These are phyloP conservation scores for Pleurostoma richardsiae DNA, from an alignment of 2,329 filamentous ascomycete species.

Conservation along the genomic window DNA sequence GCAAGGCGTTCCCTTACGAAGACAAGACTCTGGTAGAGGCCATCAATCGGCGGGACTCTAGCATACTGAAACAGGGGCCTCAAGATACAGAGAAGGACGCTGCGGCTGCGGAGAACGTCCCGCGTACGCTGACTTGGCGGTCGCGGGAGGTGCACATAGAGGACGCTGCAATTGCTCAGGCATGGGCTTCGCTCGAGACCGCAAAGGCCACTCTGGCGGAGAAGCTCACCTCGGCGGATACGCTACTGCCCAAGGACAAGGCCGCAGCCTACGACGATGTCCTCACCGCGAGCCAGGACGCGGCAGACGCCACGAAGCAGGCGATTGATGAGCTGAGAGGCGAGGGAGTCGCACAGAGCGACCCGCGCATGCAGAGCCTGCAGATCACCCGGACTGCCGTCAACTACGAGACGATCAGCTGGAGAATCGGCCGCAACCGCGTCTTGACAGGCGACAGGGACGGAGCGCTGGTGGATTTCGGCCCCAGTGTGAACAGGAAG, in stretches of 20 bases:
- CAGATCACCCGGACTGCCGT: slow-evolving; percentile 91
- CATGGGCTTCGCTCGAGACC: slow-evolving; percentile 64
- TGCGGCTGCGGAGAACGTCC: slow-evolving; percentile 44
- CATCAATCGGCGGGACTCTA: slow-evolving; percentile 66
- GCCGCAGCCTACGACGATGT: slow-evolving; percentile 89
- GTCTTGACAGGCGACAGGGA: slow-evolving; percentile 81
- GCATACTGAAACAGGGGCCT: slow-evolving; percentile 55
- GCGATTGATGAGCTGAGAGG: slow-evolving; percentile 85
- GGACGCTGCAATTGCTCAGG: slow-evolving; percentile 85
- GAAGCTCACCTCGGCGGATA: slow-evolving; percentile 36
- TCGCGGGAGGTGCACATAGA: slow-evolving; percentile 82
- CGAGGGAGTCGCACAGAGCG: slow-evolving; percentile 79
- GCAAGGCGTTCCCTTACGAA: slow-evolving; percentile 68
- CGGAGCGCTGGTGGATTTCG: slow-evolving; percentile 57
- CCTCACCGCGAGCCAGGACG: slow-evolving; percentile 85
- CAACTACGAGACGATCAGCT: slow-evolving; percentile 90
- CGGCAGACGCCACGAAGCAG: slow-evolving; percentile 86
- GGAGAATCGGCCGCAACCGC: slow-evolving; percentile 89
- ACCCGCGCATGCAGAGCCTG: slow-evolving; percentile 83
- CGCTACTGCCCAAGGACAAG: slow-evolving; percentile 56
- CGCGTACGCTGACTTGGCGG: slow-evolving; percentile 80
- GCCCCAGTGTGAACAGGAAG: slow-evolving; percentile 29
- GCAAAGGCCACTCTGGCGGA: slow-evolving; percentile 45
- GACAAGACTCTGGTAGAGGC: slow-evolving; percentile 57
- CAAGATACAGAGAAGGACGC: slow-evolving; percentile 44